Conservation (phyloP, 2,329 filamentous ascomycete genomes). For the Dactylellina cionopaga region DNA sequence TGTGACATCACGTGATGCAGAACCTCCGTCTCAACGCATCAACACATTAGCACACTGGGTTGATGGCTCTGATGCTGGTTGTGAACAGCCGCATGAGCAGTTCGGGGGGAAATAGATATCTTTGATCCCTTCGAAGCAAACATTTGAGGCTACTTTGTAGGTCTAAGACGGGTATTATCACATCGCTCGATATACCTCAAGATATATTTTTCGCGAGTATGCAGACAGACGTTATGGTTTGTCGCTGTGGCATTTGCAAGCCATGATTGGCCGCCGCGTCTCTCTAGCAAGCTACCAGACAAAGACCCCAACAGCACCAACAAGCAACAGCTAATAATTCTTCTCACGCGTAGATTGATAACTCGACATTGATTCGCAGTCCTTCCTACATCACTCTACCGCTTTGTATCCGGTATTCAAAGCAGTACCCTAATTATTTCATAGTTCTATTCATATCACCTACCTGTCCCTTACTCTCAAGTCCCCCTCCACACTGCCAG, state of each 20-base stretch:
- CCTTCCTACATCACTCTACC: not conserved
- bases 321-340: conserved; percentile 9
- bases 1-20: not conserved
- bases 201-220: no score
- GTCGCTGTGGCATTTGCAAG: not conserved
- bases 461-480: not conserved
- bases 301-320: not conserved
- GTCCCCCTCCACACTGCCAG: not conserved
- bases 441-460: not conserved
- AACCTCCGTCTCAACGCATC: conserved; percentile 15
- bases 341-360: conserved; percentile 43
- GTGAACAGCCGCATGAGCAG: no score
- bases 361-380: not conserved
- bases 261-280: conserved; percentile 47
- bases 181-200: no score
- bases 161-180: no score
- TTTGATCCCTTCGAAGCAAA: no score
- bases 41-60: no score
- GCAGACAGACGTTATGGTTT: conserved; percentile 23
- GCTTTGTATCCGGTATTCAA: not conserved
- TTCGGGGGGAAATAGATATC: no score
- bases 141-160: no score
- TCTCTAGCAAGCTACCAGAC: not conserved
- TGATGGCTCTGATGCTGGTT: not conserved
- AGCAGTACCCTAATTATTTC: not conserved